Percentiles rank a stretch among this genome's conserved stretches.
Evolutionary conservation across 768 basidiomycete genomes (phyloP).

Genomic region (Xanthoconium purpureum): DNA sequence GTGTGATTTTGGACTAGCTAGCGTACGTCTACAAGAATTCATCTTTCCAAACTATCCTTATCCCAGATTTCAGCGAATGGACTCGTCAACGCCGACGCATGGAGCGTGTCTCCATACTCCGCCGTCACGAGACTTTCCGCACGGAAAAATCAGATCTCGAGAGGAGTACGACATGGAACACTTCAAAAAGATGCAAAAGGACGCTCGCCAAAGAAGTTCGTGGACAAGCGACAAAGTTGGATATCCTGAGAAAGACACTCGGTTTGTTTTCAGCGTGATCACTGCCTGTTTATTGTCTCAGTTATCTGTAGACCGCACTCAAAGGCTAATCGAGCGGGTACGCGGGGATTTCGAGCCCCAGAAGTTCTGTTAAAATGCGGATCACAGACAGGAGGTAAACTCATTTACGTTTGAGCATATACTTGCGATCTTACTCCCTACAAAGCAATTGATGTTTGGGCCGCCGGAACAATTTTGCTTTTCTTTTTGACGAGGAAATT

Average conservation of each 20-base stretch:
- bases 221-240: slow-evolving; percentile 70
- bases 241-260: slow-evolving; percentile 68
- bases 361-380: slow-evolving; percentile 94
- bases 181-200: slow-evolving; percentile 57
- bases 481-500: slow-evolving; percentile 93
- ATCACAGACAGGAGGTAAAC: slow-evolving; percentile 85
- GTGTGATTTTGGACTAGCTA: slow-evolving; percentile 94
- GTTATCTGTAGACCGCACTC: slow-evolving; percentile 58
- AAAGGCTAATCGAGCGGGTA: slow-evolving; percentile 96
- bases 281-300: not conserved
- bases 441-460: slow-evolving; percentile 95
- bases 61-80: slow-evolving; percentile 50
- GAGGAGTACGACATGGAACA: slow-evolving; percentile 46
- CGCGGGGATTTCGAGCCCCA: slow-evolving; percentile 93
- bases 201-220: slow-evolving; percentile 52
- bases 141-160: slow-evolving; percentile 54
- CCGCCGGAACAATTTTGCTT: slow-evolving; percentile 86
- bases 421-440: slow-evolving; percentile 7
- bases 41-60: slow-evolving; percentile 1
- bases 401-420: slow-evolving; percentile 8
- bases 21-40: slow-evolving; percentile 49
- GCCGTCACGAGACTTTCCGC: slow-evolving; percentile 58
- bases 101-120: slow-evolving; percentile 79
- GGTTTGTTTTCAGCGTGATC: slow-evolving; percentile 40
- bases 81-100: slow-evolving; percentile 38